Evolutionary conservation across 2,329 filamentous ascomycete species (phyloP).

Genomic region (Aspergillus arachidicola): DNA sequence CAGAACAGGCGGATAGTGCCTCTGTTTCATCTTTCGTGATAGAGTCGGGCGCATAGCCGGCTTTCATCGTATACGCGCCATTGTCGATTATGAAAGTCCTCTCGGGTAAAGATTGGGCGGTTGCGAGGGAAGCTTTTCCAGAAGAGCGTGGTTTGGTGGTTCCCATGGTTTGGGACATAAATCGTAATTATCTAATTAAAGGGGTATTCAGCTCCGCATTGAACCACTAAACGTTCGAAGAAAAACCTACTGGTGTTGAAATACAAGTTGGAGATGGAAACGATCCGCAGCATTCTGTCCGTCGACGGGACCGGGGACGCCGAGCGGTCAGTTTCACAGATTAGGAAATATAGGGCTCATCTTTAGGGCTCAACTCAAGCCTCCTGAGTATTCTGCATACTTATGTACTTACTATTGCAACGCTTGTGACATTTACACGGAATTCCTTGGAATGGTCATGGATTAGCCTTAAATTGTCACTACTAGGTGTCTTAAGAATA

Average conservation of each 20-base stretch:
- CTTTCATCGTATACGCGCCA: constrained; percentile 88
- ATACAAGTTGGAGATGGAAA: background rate
- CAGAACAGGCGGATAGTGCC: constrained; percentile 54
- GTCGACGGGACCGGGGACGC: constrained; percentile 14
- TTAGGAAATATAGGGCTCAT: constrained; percentile 27
- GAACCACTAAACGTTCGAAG: background rate
- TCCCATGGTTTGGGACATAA: constrained; percentile 27
- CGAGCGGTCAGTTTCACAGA: constrained; percentile 17
- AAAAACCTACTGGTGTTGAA: background rate
- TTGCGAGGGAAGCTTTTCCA: constrained; percentile 56
- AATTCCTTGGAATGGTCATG: background rate
- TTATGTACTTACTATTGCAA: background rate
- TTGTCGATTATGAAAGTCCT: constrained; percentile 89
- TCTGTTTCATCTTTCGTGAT: constrained; percentile 44
- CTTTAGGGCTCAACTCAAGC: constrained; percentile 21
- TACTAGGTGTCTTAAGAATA: background rate
- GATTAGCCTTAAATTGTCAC: background rate
- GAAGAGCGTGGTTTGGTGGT: constrained; percentile 38
- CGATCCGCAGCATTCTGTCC: constrained; percentile 14
- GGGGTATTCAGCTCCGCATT: background rate
- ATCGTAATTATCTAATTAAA: background rate
- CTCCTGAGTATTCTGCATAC: background rate
- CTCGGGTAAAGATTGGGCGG: constrained; percentile 55
- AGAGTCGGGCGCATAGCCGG: constrained; percentile 66
- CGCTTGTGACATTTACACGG: background rate